These are phyloP conservation scores for Penicillium frequentans DNA, from an alignment of 2,329 filamentous ascomycete species.

Conservation along the genomic window DNA sequence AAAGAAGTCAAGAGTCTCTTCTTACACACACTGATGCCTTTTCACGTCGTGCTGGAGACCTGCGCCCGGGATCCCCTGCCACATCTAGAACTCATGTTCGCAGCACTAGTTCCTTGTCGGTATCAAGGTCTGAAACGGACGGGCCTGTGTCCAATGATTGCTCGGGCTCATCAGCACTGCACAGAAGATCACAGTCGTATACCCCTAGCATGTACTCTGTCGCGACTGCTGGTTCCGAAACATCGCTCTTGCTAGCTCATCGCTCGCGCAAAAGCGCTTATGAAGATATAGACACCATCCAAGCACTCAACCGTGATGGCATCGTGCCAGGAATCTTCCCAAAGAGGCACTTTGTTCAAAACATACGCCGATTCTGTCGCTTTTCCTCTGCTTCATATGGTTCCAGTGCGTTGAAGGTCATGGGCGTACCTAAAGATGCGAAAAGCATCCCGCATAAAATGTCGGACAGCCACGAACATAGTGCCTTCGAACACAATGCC, in stretches of 20 bases:
- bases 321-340: slow-evolving; percentile 48
- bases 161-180: slow-evolving; percentile 29
- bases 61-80: slow-evolving; percentile 40
- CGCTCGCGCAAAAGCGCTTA: slow-evolving; percentile 46
- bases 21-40: slow-evolving; percentile 45
- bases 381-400: slow-evolving; percentile 51
- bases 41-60: slow-evolving; percentile 36
- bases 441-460: slow-evolving; percentile 31
- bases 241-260: slow-evolving; percentile 46
- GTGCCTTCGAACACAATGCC: slow-evolving; percentile 47
- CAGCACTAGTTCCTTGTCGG: slow-evolving; percentile 44
- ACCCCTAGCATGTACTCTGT: slow-evolving; percentile 49
- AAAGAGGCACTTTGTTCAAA: slow-evolving; percentile 46
- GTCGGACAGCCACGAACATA: slow-evolving; percentile 44
- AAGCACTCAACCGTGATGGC: slow-evolving; percentile 45
- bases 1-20: slow-evolving; percentile 41
- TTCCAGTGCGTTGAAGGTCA: slow-evolving; percentile 47
- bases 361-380: slow-evolving; percentile 47
- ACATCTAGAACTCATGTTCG: slow-evolving; percentile 42
- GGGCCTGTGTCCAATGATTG: slow-evolving; percentile 32
- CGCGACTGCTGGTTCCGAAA: slow-evolving; percentile 45
- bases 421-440: slow-evolving; percentile 41
- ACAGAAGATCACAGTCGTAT: slow-evolving; percentile 40
- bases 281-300: slow-evolving; percentile 46
- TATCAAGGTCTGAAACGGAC: slow-evolving; percentile 44